phyloP scores from a whole-genome alignment of 805 yeast genomes.

The Lipomyces yamanashiensis region DNA sequence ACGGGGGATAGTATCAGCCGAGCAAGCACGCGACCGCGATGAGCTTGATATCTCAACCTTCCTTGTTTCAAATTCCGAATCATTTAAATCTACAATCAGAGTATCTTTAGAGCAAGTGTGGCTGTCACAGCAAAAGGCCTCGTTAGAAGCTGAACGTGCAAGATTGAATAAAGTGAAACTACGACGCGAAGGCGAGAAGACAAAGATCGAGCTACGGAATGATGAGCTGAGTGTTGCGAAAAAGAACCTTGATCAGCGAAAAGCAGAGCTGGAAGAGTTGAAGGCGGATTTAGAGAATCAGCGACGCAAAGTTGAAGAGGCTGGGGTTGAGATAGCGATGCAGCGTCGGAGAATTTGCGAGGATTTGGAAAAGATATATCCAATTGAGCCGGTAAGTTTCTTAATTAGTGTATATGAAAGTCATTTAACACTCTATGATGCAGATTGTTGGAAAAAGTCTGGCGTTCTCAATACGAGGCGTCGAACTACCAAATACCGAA shows the following conservation, averaged over 20 bases:
- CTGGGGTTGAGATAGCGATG: conserved; percentile 13
- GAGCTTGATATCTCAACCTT: conserved; percentile 18
- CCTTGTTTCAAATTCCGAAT: conserved; percentile 9
- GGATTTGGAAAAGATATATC: conserved; percentile 42
- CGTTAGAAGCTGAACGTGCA: conserved; percentile 16
- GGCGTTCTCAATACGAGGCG: conserved; percentile 46
- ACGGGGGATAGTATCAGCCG: conserved; percentile 27
- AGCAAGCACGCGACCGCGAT: conserved; percentile 17
- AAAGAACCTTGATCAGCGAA: conserved; percentile 1
- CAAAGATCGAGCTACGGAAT: conserved; percentile 18
- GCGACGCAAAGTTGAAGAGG: background rate
- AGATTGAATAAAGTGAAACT: conserved; percentile 5
- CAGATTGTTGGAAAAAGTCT: conserved; percentile 30
- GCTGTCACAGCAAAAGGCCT: conserved; percentile 14
- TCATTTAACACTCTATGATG: conserved; percentile 18
- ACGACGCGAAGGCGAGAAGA: conserved; percentile 12
- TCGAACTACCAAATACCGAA: conserved; percentile 42
- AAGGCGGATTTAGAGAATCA: conserved; percentile 5
- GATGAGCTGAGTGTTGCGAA: conserved; percentile 21
- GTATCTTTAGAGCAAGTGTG: conserved; percentile 19
- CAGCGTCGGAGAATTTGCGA: conserved; percentile 41
- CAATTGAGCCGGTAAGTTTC: conserved; percentile 41
- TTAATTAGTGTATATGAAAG: conserved; percentile 22
- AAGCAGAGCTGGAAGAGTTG: conserved; percentile 1
- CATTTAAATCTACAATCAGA: conserved; percentile 17